Percentiles rank a stretch among this genome's conserved stretches.
These are phyloP conservation scores for Mediolabrus comicus DNA, from an alignment of 108 stramenopile genomes.

Conservation along the genomic window DNA sequence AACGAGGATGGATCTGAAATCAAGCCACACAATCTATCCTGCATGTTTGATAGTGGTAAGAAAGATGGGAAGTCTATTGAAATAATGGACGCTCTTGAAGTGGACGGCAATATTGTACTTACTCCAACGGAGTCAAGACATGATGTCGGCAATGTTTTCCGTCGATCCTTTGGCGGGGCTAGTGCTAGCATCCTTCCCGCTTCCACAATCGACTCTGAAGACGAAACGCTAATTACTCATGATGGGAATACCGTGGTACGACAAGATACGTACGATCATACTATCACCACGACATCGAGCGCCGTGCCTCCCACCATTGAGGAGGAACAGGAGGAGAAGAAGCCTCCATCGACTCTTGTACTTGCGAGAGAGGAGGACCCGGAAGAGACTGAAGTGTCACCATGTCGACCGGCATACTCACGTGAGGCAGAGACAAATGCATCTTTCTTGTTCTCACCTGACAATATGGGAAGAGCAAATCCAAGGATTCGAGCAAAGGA, in stretches of 20 bases:
- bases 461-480: slow-evolving; percentile 43
- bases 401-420: slow-evolving; percentile 22
- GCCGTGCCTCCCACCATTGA: too few relatives aligned
- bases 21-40: slow-evolving; percentile 29
- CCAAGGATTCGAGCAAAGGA: slow-evolving; percentile 35
- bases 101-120: slow-evolving; percentile 17
- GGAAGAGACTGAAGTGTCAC: slow-evolving; percentile 16
- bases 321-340: neutral
- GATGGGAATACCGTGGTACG: slow-evolving; percentile 39
- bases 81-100: slow-evolving; percentile 34
- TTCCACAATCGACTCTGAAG: slow-evolving; percentile 28
- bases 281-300: slow-evolving; percentile 28
- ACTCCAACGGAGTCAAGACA: slow-evolving; percentile 25
- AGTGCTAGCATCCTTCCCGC: neutral
- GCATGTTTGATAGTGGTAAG: slow-evolving; percentile 24
- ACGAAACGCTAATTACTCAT: slow-evolving; percentile 28
- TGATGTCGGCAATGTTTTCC: slow-evolving; percentile 27
- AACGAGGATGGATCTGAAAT: slow-evolving; percentile 9
- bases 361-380: neutral
- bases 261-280: slow-evolving; percentile 22
- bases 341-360: neutral
- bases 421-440: slow-evolving; percentile 33
- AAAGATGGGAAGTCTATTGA: neutral
- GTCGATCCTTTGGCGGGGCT: slow-evolving; percentile 5
- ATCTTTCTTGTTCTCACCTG: slow-evolving; percentile 37